Evolutionary conservation across 495 filamentous ascomycete genomes (phyloP), one percentile per base, ranked within the genome.

Genomic region (Lophiotrema nucula): DNA sequence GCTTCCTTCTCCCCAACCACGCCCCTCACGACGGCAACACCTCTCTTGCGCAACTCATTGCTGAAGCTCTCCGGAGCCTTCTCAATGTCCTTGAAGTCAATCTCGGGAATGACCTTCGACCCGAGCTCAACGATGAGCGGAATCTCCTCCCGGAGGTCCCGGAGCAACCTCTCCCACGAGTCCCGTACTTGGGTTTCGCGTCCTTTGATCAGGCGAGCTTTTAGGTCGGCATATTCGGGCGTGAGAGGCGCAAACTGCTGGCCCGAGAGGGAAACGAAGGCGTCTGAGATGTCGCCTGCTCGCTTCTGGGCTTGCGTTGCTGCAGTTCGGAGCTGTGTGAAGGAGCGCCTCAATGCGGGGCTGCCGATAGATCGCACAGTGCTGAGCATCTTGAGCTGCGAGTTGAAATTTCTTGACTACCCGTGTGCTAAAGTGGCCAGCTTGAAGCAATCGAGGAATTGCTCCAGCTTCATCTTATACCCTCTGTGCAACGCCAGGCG

Each of bases 231-330:
- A 65, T 89, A 96, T 4, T 89, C 80, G 37, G 81, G 69, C 0
- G 88, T 85, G 0, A 96, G 77, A 3, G 88, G 86, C 37, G 79
- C 68, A 3, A 81, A 76, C 18, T 79, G 71, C 26, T 78, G 76
- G 13, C 88, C 87, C 0, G 88, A 88, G 24, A 96, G 76, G 16
- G 88, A 91, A 2, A 86, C 86, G 53, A 96, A 96, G 4, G 90
- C 81, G 55, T 87, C 88, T 0, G 88, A 90, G 47, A 96, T 95
- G 67, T 93, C 86, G 3, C 90, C 90, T 43, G 69, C 70, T 18
- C 64, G 54, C 49, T 72, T 74, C 44, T 66, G 66, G 6, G 48
- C 42, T 13, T 69, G 58, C 24, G 68, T 67, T 24, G 61, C 60
- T 44, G 53, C 65, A 19, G 56, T 52, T 11, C 65, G 62, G 18